Base-by-base conservation (phyloP, 495 filamentous ascomycete species). In the Talaromyces wortmannii region DNA sequence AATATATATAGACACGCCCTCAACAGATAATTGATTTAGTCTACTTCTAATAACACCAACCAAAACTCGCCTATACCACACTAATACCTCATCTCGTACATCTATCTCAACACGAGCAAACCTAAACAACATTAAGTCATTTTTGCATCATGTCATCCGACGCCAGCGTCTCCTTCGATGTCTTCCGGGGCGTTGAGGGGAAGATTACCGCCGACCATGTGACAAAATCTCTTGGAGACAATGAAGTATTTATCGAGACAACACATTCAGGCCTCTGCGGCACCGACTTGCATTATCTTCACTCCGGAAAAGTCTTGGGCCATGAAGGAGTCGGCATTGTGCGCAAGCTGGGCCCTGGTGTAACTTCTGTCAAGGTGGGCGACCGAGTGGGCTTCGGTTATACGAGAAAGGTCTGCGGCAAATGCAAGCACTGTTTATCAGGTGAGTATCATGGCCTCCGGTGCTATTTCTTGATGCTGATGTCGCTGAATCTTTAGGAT, bases 381-480 rank as follows among this genome's bases (percentile, higher is more conserved):
- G 81, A 83, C 56, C 72, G 70, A 5, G 80, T 83, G 6, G 81
- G 80, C 40, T 83, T 78, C 69, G 80, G 81, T 32, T 85, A 79
- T 54, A 59, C 71, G 43, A 71, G 76, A 44, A 62, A 69, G 45
- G 66, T 66, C 57, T 86, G 83, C 61, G 78, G 77, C 13, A 56
- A 70, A 31, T 87, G 84, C 68, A 57, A 65, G 7, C 63, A 74
- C 53, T 86, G 83, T 49, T 64, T 83, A 10, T 71, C 73, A 0
- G 80, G 82, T 8, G 72, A 63, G 61, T 81, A 85, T 47, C 36
- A 13, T 13, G 5, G 5, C 36, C 59, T 74, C 4, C 50, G 52
- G 43, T 70, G 45, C 45, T 55, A 31, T 18, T n/a, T 2, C 10
- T 15, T 23, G 18, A 31, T 52, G 52, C 59, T 64, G 4, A 40